Evolutionary conservation across 1,139 yeast genomes (phyloP).

Genomic region (Arxiozyma heterogenica): DNA sequence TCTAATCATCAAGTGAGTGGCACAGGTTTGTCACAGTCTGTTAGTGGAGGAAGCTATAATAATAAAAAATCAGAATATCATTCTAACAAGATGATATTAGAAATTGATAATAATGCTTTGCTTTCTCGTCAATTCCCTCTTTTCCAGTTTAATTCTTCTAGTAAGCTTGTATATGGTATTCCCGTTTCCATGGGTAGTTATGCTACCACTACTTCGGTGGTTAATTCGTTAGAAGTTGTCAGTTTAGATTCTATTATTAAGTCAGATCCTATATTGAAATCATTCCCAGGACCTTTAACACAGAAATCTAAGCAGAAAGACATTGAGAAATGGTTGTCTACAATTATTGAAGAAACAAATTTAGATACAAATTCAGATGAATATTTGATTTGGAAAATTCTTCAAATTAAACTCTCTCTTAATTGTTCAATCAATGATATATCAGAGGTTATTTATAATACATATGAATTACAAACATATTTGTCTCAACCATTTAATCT

Average conservation of each 20-base stretch:
- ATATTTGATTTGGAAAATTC: conserved; percentile 15
- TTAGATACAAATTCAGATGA: conserved; percentile 11
- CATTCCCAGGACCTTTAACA: conserved; percentile 32
- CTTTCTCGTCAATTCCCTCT: conserved; percentile 62
- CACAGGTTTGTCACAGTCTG: background rate
- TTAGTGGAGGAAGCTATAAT: background rate
- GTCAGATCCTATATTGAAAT: conserved; percentile 24
- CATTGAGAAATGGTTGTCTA: conserved; percentile 26
- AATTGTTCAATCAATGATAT: conserved; percentile 16
- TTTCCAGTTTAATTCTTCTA: conserved; percentile 57
- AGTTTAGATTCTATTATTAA: conserved; percentile 30
- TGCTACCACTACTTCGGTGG: conserved; percentile 10
- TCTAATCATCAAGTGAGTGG: background rate
- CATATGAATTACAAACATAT: conserved; percentile 21
- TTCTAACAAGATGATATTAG: background rate
- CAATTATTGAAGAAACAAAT: conserved; percentile 7
- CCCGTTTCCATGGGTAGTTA: conserved; percentile 29
- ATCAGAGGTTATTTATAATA: conserved; percentile 24
- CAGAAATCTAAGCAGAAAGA: conserved; percentile 24
- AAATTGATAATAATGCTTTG: conserved; percentile 24
- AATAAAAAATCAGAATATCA: background rate
- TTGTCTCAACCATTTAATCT: conserved; percentile 21
- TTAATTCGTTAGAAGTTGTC: conserved; percentile 30
- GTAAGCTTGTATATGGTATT: conserved; percentile 38
- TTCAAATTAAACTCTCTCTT: conserved; percentile 19